Percentiles rank a stretch among this genome's conserved stretches.
Conservation (phyloP, 306 rosid species). For the Fragaria ananassa region DNA sequence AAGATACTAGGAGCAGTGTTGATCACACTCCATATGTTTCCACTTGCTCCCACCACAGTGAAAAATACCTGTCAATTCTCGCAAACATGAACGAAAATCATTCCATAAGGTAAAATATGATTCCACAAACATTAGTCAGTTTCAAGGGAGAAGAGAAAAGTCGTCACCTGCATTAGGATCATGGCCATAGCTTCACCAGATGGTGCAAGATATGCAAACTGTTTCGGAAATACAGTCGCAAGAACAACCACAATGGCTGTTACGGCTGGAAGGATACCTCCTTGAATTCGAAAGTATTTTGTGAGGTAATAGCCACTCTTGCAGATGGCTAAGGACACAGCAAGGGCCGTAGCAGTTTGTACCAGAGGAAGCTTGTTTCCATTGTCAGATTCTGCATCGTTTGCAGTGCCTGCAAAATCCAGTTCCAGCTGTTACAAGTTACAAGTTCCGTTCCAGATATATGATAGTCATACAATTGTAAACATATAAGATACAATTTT, state of each 20-base stretch:
- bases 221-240: conserved; percentile 41
- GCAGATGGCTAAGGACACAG: conserved; percentile 46
- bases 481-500: neutral
- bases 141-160: neutral
- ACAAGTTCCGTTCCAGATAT: neutral
- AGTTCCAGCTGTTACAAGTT: conserved; percentile 14
- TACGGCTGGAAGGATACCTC: conserved; percentile 46
- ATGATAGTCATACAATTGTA: neutral
- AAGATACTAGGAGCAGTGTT: conserved; percentile 47
- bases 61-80: conserved; percentile 38
- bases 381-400: conserved; percentile 20
- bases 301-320: conserved; percentile 39
- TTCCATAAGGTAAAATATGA: neutral
- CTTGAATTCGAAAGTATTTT: conserved; percentile 41
- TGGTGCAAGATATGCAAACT: conserved; percentile 43
- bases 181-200: conserved; percentile 52
- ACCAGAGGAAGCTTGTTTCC: conserved; percentile 36
- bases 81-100: neutral
- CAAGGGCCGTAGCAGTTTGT: conserved; percentile 38
- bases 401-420: conserved; percentile 20
- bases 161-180: conserved; percentile 42
- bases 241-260: conserved; percentile 43
- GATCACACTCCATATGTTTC: conserved; percentile 43
- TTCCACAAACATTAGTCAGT: neutral
- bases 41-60: conserved; percentile 50